These are phyloP conservation scores for Kuraishia cidri DNA, from an alignment of 805 yeast species.

Conservation along the genomic window DNA sequence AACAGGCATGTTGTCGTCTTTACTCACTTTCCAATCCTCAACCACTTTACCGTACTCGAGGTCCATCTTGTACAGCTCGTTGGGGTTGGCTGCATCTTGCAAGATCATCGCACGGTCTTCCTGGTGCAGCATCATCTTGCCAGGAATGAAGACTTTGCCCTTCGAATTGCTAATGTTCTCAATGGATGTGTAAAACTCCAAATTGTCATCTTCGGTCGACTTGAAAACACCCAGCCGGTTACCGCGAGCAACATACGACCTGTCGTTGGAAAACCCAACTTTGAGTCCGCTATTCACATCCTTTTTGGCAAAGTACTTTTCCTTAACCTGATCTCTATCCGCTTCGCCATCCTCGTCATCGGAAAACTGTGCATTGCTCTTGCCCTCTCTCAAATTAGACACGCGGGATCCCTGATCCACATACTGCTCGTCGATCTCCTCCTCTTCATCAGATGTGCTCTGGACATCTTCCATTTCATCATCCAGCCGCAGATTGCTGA, in stretches of 20 bases:
- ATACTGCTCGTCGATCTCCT: conserved; percentile 20
- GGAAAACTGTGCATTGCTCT: conserved; percentile 10
- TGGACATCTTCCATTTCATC: conserved; percentile 21
- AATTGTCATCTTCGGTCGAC: conserved; percentile 37
- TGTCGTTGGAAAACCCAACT: conserved; percentile 60
- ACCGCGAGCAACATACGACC: conserved; percentile 76
- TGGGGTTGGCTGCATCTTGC: conserved; percentile 37
- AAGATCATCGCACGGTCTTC: conserved; percentile 64
- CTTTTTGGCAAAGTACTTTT: conserved; percentile 13
- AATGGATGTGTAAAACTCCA: conserved; percentile 64
- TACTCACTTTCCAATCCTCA: conserved; percentile 71
- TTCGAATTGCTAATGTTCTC: conserved; percentile 41
- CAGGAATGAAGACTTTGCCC: conserved; percentile 43
- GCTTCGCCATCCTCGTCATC: conserved; percentile 29
- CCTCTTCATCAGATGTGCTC: conserved; percentile 24
- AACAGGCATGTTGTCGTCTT: conserved; percentile 34
- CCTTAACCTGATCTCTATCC: conserved; percentile 19
- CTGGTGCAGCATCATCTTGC: conserved; percentile 66
- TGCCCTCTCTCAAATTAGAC: conserved; percentile 3
- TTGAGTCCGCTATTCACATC: conserved; percentile 51
- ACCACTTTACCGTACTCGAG: conserved; percentile 69
- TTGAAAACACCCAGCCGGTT: conserved; percentile 75
- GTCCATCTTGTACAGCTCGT: conserved; percentile 64
- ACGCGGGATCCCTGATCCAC: conserved; percentile 18
- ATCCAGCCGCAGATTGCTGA: conserved; percentile 30